Evolutionary conservation across 371 early-diverging fungal genomes (phyloP), one percentile per base, ranked within the genome.

Genomic region (Phascolomyces articulosus): DNA sequence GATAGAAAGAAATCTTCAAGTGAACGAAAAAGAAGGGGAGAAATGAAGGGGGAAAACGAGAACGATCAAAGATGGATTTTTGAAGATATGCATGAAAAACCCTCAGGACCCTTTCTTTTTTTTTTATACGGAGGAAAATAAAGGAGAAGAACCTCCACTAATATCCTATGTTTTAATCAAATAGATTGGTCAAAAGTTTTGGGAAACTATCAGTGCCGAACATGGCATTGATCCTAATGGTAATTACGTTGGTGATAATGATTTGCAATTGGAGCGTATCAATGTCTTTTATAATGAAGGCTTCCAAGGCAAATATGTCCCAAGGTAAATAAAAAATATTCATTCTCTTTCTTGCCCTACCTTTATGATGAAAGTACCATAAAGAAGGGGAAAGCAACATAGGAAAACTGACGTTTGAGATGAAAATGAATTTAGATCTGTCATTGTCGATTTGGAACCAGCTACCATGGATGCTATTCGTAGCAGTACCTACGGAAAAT

Each of bases 201-300:
- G 97, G 97, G 97, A 96, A 78, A 91, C 93, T 57, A 95, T 97
- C 67, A 88, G 91, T 56, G 86, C 83, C 67, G 98, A 98, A 78
- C 98, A 98, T 75, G 96, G 96, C 60, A 92, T 97, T 68, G 88
- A 88, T 68, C 77, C 79, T 64, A 73, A 84, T 49, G 98, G 98
- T 69, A 72, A 74, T 63, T 92, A 91, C 75, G 55, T 80, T 58
- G 98, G 97, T 54, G 89, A 91, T 72, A 89, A 93, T 65, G 93
- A 92, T 70, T 78, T 89, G 64, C 97, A 98, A 84, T 85, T 96
- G 55, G 98, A 98, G 85, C 92, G 96, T 70, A 93, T 97, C 79
- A 96, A 96, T 68, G 63, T 99, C 61, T 99, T 98, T 90, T 99
- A 95, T 85, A 98, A 96, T 80, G 98, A 99, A 80, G 93, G 95